phyloP scores from a whole-genome alignment of 2,329 filamentous ascomycete genomes.

The Colletotrichum destructivum region DNA sequence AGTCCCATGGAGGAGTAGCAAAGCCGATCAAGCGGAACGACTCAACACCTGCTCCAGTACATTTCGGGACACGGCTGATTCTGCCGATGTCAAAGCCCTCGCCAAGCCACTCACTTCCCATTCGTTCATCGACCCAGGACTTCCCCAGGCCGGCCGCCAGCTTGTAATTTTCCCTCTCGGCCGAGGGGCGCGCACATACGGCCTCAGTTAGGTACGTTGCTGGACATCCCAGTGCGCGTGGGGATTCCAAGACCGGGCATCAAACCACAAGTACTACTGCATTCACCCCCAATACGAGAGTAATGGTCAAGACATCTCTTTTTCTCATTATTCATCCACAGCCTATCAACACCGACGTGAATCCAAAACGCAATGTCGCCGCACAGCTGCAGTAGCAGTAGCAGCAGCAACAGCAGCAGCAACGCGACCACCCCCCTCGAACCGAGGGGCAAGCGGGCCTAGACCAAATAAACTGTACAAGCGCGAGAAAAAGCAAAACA shows the following conservation, averaged over 20 bases:
- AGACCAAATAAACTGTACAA: constrained; percentile 7
- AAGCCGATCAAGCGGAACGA: too few relatives aligned
- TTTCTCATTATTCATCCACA: constrained; percentile 10
- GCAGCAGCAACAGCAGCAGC: background rate
- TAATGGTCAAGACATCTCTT: background rate
- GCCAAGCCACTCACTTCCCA: background rate
- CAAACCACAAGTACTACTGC: background rate
- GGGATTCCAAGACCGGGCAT: background rate
- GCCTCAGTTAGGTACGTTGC: background rate
- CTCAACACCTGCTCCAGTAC: too few relatives aligned
- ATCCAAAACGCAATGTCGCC: background rate
- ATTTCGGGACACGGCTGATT: too few relatives aligned
- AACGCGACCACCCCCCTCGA: background rate
- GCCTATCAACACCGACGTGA: constrained; percentile 11
- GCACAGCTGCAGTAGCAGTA: background rate
- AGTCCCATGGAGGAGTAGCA: too few relatives aligned
- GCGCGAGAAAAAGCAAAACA: background rate
- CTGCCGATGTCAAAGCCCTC: too few relatives aligned
- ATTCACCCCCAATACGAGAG: background rate
- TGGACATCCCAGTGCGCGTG: background rate
- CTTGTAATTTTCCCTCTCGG: background rate
- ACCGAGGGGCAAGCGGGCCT: background rate
- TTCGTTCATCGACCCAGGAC: background rate
- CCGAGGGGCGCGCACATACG: background rate
- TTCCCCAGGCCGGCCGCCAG: background rate